Percentiles rank a stretch among this genome's conserved stretches.
phyloP scores from a whole-genome alignment of 192 early-diverging fungal species.

The Mortierella alpina region DNA sequence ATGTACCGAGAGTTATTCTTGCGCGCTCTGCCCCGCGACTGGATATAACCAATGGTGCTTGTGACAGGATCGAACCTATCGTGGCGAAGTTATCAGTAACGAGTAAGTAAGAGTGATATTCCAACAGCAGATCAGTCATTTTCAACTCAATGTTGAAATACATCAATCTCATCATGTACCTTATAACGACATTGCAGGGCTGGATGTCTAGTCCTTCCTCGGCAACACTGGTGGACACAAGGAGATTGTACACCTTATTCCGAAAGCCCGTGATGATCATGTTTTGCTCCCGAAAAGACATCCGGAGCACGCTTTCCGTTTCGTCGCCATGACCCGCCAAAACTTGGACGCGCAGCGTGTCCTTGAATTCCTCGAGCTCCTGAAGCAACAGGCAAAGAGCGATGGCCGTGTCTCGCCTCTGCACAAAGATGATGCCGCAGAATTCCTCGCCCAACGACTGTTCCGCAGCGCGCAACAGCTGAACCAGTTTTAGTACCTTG shows the following conservation, averaged over 20 bases:
- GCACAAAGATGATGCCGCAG: constrained; percentile 91
- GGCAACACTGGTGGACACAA: constrained; percentile 93
- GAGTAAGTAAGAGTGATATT: neutral
- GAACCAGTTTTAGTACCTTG: constrained; percentile 76
- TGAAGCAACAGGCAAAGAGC: constrained; percentile 66
- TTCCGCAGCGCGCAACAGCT: constrained; percentile 59
- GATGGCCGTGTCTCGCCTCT: constrained; percentile 76
- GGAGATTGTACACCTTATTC: constrained; percentile 73
- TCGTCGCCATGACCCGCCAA: constrained; percentile 70
- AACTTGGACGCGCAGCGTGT: constrained; percentile 56
- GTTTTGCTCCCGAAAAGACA: constrained; percentile 67
- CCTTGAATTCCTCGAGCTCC: constrained; percentile 63
- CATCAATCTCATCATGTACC: constrained; percentile 49
- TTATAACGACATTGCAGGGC: constrained; percentile 88
- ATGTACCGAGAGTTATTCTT: constrained; percentile 79
- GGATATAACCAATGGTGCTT: constrained; percentile 83
- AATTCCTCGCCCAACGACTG: constrained; percentile 57
- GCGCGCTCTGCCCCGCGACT: constrained; percentile 90
- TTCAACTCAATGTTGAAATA: neutral
- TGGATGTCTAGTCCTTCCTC: constrained; percentile 97
- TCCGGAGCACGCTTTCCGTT: constrained; percentile 53
- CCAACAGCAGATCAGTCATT: neutral
- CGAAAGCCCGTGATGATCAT: constrained; percentile 75
- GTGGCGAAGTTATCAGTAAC: constrained; percentile 5
- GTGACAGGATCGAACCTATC: constrained; percentile 80